Percentiles rank a stretch among this genome's conserved stretches.
These are phyloP conservation scores for Achaetomiella virescens DNA, from an alignment of 495 filamentous ascomycete genomes.

Conservation along the genomic window DNA sequence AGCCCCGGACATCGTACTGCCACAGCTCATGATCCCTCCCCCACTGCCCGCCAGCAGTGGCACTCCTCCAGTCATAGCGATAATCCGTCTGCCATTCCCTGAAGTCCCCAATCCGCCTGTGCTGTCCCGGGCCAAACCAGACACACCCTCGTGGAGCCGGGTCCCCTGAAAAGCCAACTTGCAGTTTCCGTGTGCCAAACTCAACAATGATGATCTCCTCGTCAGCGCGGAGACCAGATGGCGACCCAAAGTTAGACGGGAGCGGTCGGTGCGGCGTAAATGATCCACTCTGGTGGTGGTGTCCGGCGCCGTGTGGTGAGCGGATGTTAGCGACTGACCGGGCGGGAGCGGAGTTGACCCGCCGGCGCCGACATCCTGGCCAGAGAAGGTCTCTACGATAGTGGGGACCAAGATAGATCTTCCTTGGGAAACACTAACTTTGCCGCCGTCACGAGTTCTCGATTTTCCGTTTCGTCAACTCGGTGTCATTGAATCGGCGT, in stretches of 20 bases:
- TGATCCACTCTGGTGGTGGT: conserved; percentile 33
- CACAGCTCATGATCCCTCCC: conserved; percentile 72
- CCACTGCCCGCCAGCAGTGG: conserved; percentile 51
- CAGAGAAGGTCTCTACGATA: neutral
- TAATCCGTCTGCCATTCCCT: conserved; percentile 58
- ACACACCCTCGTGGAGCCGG: conserved; percentile 63
- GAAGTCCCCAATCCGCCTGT: conserved; percentile 77
- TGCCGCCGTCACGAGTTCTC: no score
- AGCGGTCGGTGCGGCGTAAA: conserved; percentile 57
- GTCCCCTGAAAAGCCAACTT: conserved; percentile 81
- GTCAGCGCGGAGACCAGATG: conserved; percentile 67
- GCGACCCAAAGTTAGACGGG: conserved; percentile 62
- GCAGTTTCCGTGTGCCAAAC: conserved; percentile 70
- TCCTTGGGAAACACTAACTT: no score
- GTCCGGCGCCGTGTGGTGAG: conserved; percentile 21
- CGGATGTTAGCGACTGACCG: conserved; percentile 48
- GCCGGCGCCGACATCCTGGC: conserved; percentile 21
- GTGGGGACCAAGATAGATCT: neutral
- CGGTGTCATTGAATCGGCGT: no score
- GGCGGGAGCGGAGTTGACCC: conserved; percentile 32
- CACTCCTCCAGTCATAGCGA: conserved; percentile 39
- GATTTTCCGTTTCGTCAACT: neutral
- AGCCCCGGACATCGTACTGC: conserved; percentile 64
- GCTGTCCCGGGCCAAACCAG: conserved; percentile 63
- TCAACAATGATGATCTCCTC: conserved; percentile 82